Conservation (phyloP, 225 moss, liverwort and hornwort genomes). For the Pleurozium schreberi region DNA sequence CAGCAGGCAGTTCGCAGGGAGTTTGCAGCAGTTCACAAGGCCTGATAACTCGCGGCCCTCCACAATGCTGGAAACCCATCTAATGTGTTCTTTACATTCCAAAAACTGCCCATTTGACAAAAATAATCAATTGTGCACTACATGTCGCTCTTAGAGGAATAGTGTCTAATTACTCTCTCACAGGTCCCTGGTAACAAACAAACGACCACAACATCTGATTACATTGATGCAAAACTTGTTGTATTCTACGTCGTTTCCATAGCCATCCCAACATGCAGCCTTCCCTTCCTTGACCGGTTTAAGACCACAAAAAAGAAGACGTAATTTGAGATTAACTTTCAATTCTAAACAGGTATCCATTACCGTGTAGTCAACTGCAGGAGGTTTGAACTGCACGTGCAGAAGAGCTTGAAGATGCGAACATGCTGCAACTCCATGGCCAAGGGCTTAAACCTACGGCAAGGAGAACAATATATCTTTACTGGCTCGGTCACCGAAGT, state of each 20-base stretch:
- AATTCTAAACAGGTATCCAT: not conserved
- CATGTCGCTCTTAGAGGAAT: not conserved
- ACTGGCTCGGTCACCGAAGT: constrained; percentile 26
- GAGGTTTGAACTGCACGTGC: not conserved
- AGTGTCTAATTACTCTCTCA: not conserved
- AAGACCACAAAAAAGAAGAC: not conserved
- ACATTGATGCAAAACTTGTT: not conserved
- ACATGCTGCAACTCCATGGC: not conserved
- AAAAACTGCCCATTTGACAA: not conserved
- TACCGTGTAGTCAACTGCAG: not conserved
- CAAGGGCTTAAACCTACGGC: not conserved
- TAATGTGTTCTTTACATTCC: too few species aligned
- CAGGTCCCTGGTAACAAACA: not conserved
- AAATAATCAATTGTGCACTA: not conserved
- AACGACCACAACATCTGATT: not conserved
- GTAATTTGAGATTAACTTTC: not conserved
- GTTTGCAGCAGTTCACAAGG: too few species aligned
- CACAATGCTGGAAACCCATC: too few species aligned
- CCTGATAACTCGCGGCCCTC: too few species aligned
- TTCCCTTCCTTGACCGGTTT: not conserved
- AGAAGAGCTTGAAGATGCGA: not conserved
- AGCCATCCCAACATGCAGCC: not conserved
- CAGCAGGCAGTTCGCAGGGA: too few species aligned
- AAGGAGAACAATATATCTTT: constrained; percentile 38
- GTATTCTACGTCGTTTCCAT: not conserved